A percentile compares a stretch with the other conserved stretches of the same genome.
These are phyloP conservation scores for Chlamydomonas sphaeroides DNA, from an alignment of 139 green algal species.

Conservation along the genomic window DNA sequence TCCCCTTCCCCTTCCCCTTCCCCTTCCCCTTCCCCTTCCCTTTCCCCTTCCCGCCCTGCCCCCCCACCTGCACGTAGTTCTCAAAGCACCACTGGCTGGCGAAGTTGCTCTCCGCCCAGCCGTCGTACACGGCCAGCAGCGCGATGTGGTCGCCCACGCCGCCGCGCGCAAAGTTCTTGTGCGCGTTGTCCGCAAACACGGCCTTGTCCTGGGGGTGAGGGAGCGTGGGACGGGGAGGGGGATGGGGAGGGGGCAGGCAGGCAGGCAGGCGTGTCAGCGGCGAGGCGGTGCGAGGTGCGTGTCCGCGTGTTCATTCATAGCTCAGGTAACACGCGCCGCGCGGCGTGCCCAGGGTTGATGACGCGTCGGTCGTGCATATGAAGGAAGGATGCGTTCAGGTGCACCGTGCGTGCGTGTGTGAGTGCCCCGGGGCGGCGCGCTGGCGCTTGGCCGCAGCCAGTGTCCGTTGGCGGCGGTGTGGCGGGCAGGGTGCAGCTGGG, in stretches of 20 bases:
- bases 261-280: too few relatives aligned
- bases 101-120: constrained; percentile 93
- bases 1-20: too few relatives aligned
- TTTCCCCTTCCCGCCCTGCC: background rate
- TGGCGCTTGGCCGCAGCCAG: background rate
- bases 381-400: too few relatives aligned
- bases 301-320: too few relatives aligned
- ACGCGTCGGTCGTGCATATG: too few relatives aligned
- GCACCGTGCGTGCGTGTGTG: too few relatives aligned
- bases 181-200: constrained; percentile 92
- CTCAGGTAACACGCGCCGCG: too few relatives aligned
- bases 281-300: too few relatives aligned
- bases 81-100: constrained; percentile 94
- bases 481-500: too few relatives aligned
- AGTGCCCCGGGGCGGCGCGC: too few relatives aligned
- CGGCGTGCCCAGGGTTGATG: too few relatives aligned
- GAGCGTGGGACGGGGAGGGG: background rate
- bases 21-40: background rate
- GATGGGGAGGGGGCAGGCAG: background rate
- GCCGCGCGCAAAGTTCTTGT: constrained; percentile 88
- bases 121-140: constrained; percentile 82
- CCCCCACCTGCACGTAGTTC: constrained; percentile 91
- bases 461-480: too few relatives aligned
- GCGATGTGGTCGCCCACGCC: constrained; percentile 96
- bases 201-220: constrained; percentile 80